phyloP scores from a whole-genome alignment of 2,329 filamentous ascomycete genomes.

The Fusarium torreyae region DNA sequence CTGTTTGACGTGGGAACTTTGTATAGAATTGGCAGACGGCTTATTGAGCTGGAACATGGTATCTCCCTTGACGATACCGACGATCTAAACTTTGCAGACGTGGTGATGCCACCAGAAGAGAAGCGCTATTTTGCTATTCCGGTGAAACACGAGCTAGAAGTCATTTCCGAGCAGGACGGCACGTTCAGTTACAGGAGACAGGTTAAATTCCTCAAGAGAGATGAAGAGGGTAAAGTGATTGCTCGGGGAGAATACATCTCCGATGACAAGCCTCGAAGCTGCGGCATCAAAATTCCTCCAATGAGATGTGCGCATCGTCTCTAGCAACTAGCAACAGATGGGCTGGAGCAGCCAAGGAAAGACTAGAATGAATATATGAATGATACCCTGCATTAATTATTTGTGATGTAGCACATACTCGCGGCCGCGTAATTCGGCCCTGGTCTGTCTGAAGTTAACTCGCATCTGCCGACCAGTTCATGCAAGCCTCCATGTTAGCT shows the following conservation, averaged over 20 bases:
- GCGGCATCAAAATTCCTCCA: conserved; percentile 4
- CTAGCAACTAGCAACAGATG: not conserved
- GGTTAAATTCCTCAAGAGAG: not conserved
- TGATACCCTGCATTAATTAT: too few species aligned
- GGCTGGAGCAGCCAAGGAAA: not conserved
- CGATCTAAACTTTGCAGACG: not conserved
- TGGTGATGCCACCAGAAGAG: not conserved
- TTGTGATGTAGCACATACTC: not conserved
- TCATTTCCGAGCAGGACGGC: not conserved
- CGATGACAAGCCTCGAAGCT: conserved; percentile 11
- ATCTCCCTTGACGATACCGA: not conserved
- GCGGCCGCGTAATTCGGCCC: not conserved
- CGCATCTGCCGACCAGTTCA: not conserved
- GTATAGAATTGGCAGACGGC: conserved; percentile 22
- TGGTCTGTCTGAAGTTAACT: not conserved
- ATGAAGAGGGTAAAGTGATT: not conserved
- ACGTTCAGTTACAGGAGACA: conserved; percentile 4
- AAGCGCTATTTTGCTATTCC: conserved; percentile 7
- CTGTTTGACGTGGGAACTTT: conserved; percentile 25
- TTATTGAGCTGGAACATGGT: conserved; percentile 9
- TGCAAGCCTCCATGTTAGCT: not conserved
- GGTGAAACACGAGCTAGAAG: conserved; percentile 20
- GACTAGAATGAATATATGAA: too few species aligned
- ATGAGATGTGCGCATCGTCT: conserved; percentile 17
- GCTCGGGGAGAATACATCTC: conserved; percentile 2